Conservation (phyloP, 2,329 filamentous ascomycete species). For the Xylariaceae sp. region DNA sequence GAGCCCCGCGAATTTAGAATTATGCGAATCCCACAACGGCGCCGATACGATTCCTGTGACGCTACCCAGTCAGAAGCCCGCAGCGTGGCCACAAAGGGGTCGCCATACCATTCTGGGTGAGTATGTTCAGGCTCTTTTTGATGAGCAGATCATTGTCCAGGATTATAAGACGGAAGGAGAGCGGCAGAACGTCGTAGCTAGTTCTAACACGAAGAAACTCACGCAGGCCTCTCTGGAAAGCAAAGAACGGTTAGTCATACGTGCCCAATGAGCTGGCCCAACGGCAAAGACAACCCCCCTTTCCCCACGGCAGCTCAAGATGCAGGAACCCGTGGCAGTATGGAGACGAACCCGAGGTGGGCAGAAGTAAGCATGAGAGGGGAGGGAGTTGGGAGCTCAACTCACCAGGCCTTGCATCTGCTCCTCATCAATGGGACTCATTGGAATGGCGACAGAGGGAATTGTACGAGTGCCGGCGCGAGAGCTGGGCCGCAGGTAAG, state of each 20-base stretch:
- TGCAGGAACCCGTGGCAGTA: background rate
- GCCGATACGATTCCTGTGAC: constrained; percentile 89
- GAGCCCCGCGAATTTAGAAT: constrained; percentile 90
- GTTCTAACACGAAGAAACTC: constrained; percentile 96
- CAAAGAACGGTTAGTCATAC: constrained; percentile 24
- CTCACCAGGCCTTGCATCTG: constrained; percentile 80
- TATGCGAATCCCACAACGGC: constrained; percentile 93
- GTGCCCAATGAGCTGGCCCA: background rate
- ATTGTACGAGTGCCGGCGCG: constrained; percentile 49
- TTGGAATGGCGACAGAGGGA: constrained; percentile 51
- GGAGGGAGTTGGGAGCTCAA: constrained; percentile 7
- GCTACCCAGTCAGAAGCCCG: constrained; percentile 9
- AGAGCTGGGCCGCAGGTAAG: constrained; percentile 56
- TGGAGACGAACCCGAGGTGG: background rate
- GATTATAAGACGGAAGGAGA: constrained; percentile 94
- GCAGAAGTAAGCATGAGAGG: background rate
- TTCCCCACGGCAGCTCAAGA: background rate
- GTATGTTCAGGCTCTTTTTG: constrained; percentile 94
- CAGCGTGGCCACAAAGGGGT: background rate
- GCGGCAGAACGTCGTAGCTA: constrained; percentile 95
- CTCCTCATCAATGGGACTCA: constrained; percentile 73
- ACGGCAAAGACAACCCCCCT: constrained; percentile 3
- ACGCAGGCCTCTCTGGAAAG: constrained; percentile 80
- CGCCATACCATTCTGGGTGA: constrained; percentile 85
- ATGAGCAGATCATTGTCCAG: constrained; percentile 95